Conservation (phyloP, 768 basidiomycete species). For the Boletus sp. region DNA sequence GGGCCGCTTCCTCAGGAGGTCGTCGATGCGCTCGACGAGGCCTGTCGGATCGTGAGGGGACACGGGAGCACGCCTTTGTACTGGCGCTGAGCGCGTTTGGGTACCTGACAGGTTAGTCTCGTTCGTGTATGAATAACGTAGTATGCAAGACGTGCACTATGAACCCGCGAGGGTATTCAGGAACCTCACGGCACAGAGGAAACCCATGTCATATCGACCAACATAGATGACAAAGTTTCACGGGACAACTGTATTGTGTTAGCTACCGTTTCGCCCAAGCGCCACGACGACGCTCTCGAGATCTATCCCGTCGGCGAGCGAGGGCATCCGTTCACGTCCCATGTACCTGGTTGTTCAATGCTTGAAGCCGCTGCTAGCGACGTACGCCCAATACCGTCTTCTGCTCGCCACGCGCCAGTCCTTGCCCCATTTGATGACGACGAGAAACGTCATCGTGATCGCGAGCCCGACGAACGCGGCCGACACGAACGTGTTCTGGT, state of each 20-base stretch:
- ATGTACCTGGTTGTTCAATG: not conserved
- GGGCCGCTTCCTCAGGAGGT: conserved; percentile 55
- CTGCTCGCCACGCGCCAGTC: conserved; percentile 16
- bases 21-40: conserved; percentile 49
- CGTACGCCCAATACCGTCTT: conserved; percentile 17
- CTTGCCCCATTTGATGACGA: conserved; percentile 17
- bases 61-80: conserved; percentile 36
- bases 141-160: too few species aligned
- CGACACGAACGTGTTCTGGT: conserved; percentile 18
- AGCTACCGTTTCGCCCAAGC: not conserved
- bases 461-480: conserved; percentile 18
- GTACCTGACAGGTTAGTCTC: not conserved
- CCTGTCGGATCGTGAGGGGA: conserved; percentile 40
- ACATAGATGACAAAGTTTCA: too few species aligned
- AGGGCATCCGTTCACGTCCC: too few species aligned
- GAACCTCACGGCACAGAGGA: too few species aligned
- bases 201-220: too few species aligned
- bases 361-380: conserved; percentile 15
- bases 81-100: conserved; percentile 30
- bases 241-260: too few species aligned
- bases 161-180: too few species aligned
- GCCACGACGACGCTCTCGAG: not conserved
- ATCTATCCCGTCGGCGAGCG: too few species aligned
- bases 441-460: conserved; percentile 20
- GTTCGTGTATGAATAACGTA: not conserved